A percentile compares a stretch with the other conserved stretches of the same genome.
phyloP scores from a whole-genome alignment of 2,329 filamentous ascomycete genomes.

The Paraconiothyrium sp. region DNA sequence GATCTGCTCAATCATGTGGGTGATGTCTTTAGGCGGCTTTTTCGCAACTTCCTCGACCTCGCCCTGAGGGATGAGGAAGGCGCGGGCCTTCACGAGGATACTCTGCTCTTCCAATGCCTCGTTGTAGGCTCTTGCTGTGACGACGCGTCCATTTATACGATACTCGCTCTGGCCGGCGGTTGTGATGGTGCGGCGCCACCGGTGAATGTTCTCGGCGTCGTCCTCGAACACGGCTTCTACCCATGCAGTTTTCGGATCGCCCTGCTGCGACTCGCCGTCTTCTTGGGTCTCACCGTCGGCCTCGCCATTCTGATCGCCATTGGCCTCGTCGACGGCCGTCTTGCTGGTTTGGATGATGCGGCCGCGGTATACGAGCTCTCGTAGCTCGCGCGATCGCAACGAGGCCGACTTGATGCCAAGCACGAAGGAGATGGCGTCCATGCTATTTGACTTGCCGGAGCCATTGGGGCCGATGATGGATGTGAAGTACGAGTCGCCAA shows the following conservation, averaged over 20 bases:
- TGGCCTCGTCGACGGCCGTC: conserved; percentile 77
- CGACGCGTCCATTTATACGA: conserved; percentile 90
- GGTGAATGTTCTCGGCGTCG: conserved; percentile 92
- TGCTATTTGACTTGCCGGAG: conserved; percentile 98
- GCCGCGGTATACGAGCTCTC: conserved; percentile 95
- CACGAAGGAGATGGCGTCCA: conserved; percentile 99
- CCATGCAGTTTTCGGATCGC: conserved; percentile 94
- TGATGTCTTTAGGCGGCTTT: conserved; percentile 93
- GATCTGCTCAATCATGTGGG: conserved; percentile 94
- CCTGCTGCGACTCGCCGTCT: conserved; percentile 63
- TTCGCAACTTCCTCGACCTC: conserved; percentile 97
- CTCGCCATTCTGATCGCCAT: conserved; percentile 44
- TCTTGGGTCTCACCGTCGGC: conserved; percentile 58
- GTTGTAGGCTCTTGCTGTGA: conserved; percentile 93
- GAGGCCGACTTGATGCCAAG: conserved; percentile 99
- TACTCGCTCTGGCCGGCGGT: conserved; percentile 91
- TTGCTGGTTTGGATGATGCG: conserved; percentile 92
- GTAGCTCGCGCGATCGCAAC: conserved; percentile 89
- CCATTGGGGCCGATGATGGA: conserved; percentile 99
- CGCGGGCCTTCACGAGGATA: conserved; percentile 96
- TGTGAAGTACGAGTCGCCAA: conserved; percentile 98
- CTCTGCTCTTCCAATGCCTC: conserved; percentile 91
- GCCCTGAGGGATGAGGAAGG: conserved; percentile 98
- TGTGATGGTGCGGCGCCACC: conserved; percentile 96
- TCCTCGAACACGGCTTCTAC: conserved; percentile 99